A percentile compares a stretch with the other conserved stretches of the same genome.
phyloP scores from a whole-genome alignment of 139 green algal species.

The Microglena sp. region DNA sequence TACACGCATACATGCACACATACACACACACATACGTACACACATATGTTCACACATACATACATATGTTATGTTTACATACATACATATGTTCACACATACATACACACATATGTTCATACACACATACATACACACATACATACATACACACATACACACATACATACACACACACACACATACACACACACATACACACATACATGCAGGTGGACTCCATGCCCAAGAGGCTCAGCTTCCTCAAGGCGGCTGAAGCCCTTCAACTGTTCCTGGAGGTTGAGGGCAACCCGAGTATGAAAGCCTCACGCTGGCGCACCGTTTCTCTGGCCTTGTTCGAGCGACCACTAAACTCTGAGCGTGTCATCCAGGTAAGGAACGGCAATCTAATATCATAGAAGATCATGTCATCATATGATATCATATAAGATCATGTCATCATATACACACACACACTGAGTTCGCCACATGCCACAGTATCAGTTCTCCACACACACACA shows the following conservation, averaged over 20 bases:
- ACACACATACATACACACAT: neutral
- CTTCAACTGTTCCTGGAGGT: constrained; percentile 43
- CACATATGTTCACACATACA: neutral
- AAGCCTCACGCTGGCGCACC: constrained; percentile 17
- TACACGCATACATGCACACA: too few relatives aligned
- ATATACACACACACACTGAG: too few relatives aligned
- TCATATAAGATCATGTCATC: too few relatives aligned
- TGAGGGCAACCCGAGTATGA: constrained; percentile 15
- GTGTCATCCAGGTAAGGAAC: neutral
- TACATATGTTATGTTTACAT: neutral
- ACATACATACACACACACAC: neutral
- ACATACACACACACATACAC: neutral
- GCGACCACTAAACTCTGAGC: constrained; percentile 16
- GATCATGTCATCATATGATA: too few relatives aligned
- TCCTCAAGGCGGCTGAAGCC: constrained; percentile 22
- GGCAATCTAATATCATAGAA: too few relatives aligned
- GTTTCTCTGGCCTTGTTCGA: constrained; percentile 18
- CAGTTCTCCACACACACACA: too few relatives aligned
- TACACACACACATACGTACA: neutral
- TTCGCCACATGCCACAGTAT: too few relatives aligned
- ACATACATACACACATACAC: neutral
- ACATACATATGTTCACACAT: neutral
- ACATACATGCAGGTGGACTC: too few relatives aligned
- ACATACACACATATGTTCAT: neutral
- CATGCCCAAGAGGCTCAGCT: too few relatives aligned